phyloP scores from a whole-genome alignment of 805 yeast species.

The Starmerella kuoi region DNA sequence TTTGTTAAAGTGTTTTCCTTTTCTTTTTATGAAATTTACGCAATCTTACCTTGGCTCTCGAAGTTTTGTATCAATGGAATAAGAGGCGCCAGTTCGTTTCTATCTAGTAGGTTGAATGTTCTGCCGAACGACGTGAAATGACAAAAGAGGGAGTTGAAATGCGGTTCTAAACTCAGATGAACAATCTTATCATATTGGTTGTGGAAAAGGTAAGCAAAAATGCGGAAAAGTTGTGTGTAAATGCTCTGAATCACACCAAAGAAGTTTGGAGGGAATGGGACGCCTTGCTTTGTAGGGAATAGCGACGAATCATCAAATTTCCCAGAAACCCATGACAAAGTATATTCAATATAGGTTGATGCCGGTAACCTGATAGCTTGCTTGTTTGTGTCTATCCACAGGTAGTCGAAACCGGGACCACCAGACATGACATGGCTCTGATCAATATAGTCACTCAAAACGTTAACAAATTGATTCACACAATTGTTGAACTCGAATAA shows the following conservation, averaged over 20 bases:
- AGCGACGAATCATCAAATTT: constrained; percentile 79
- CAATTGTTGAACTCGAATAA: constrained; percentile 81
- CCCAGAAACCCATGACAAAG: constrained; percentile 76
- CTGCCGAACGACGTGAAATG: constrained; percentile 80
- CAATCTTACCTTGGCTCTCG: constrained; percentile 77
- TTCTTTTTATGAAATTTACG: no score
- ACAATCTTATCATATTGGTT: constrained; percentile 88
- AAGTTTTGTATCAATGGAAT: constrained; percentile 62
- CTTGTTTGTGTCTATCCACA: constrained; percentile 76
- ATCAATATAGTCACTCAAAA: constrained; percentile 81
- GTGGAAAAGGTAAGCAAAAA: constrained; percentile 89
- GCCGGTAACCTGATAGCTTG: constrained; percentile 85
- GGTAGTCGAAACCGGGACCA: constrained; percentile 79
- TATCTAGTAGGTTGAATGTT: constrained; percentile 71
- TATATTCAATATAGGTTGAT: constrained; percentile 80
- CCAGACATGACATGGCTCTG: constrained; percentile 84
- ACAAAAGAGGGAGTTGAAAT: constrained; percentile 94
- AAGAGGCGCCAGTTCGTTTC: constrained; percentile 68
- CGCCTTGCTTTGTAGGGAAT: constrained; percentile 83
- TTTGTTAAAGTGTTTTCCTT: no score
- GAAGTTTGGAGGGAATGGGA: constrained; percentile 80
- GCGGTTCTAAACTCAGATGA: constrained; percentile 89
- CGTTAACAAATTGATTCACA: constrained; percentile 76
- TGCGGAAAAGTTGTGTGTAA: constrained; percentile 82
- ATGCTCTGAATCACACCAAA: constrained; percentile 74